phyloP scores from a whole-genome alignment of 78 protist species.

The Monocercomonoides exilis region DNA sequence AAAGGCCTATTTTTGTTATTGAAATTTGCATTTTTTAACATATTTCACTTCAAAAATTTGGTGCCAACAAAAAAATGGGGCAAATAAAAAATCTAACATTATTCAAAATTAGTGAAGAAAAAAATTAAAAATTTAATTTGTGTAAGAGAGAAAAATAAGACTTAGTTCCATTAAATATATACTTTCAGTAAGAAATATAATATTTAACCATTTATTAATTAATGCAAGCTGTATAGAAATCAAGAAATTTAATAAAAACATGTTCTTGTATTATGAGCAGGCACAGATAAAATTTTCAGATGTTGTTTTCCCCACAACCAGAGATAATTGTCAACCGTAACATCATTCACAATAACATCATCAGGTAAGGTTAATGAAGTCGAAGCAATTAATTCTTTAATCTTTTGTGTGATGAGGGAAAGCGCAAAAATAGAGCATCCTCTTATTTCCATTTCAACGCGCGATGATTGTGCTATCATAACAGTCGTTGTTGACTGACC shows the following conservation, averaged over 20 bases:
- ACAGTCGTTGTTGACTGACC: neutral
- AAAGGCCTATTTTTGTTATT: no score
- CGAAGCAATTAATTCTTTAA: neutral
- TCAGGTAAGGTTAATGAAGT: neutral
- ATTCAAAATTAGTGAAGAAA: no score
- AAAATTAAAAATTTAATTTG: no score
- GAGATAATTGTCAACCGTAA: slow-evolving; percentile 37
- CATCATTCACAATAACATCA: slow-evolving; percentile 14
- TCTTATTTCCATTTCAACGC: slow-evolving; percentile 28
- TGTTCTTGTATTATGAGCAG: slow-evolving; percentile 34
- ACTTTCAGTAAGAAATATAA: no score
- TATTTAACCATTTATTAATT: no score
- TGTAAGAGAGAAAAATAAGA: no score
- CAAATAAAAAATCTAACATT: no score
- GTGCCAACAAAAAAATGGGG: no score
- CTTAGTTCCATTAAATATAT: no score
- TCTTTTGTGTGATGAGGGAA: neutral
- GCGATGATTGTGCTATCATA: neutral
- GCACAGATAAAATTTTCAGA: neutral
- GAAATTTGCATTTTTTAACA: no score
- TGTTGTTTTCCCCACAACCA: slow-evolving; percentile 32
- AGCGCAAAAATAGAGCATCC: slow-evolving; percentile 35
- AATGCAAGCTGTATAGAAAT: no score
- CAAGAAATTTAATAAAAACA: slow-evolving; percentile 28
- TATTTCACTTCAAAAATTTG: no score